Base-by-base conservation (phyloP, 2,329 filamentous ascomycete species). In the Aureobasidium sp. region DNA sequence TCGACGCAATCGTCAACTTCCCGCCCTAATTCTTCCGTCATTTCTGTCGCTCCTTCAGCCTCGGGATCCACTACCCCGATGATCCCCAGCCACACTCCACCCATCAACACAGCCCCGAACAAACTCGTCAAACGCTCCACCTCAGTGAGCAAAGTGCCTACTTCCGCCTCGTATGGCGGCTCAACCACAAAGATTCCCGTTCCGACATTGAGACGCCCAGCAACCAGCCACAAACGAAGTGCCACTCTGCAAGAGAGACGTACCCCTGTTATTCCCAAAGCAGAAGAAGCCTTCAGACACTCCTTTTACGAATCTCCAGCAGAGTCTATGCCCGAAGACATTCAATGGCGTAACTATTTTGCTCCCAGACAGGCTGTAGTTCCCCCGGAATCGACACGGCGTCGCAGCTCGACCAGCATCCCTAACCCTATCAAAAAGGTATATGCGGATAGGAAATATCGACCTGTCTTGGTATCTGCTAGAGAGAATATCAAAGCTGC, bases 151-250 rank as follows among this genome's bases (percentile, higher is more conserved):
- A 60, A 66, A 76, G 76, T 57, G 70, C 77, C 58, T 75, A 76
- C 70, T 76, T 47, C 79, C 78, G 78, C 80, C 65, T 80, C 66
- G 46, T 51, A 41, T 12, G 57, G 34, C 44, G 57, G 46, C 17
- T 59, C 85, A 36, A 84, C 77, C 66, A 82, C 85, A 52, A 84
- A 87, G 68, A 78, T 88, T 64, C 83, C 85, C 67, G 76, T 88
- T 64, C 82, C 85, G 2, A 85, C 83, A 26, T 80, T 92, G 63
- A 84, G 87, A 63, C 80, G 89, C 68, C 89, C 89, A 58, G 88
- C 88, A 50, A 92, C 89, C 20, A 91, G 89, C 72, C 88, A 91
- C 70, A 88, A 92, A 71, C 82, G 89, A 68, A 88, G 87, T 50
- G 85, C 84, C 37, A 90, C 87, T 1, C 76, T 90, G 32, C 84